Evolutionary conservation across 208 protist genomes (phyloP).

Genomic region (Angomonas ambiguus): DNA sequence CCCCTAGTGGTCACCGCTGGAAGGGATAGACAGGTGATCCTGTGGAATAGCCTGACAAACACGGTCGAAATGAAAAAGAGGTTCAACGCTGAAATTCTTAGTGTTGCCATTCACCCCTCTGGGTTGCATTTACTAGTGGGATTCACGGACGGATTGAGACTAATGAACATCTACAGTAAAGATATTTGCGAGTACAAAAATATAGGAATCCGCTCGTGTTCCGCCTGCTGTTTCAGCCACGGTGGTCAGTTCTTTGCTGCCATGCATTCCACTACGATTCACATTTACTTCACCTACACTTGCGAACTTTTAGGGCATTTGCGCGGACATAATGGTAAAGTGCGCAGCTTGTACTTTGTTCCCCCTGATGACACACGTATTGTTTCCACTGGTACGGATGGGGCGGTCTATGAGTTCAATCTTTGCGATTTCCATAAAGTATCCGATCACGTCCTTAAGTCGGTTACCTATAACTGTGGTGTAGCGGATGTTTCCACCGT

Average conservation of each 20-base stretch:
- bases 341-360: constrained; percentile 83
- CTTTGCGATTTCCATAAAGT: constrained; percentile 91
- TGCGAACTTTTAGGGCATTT: constrained; percentile 93
- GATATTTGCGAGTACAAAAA: constrained; percentile 93
- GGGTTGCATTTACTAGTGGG: constrained; percentile 94
- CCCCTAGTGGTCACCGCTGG: constrained; percentile 93
- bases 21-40: constrained; percentile 84
- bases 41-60: constrained; percentile 96
- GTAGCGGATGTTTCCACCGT: constrained; percentile 78
- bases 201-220: constrained; percentile 91
- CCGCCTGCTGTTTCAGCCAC: constrained; percentile 92
- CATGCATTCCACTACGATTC: constrained; percentile 93
- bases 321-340: constrained; percentile 94
- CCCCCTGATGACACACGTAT: constrained; percentile 91
- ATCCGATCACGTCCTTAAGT: constrained; percentile 91
- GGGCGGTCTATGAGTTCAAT: constrained; percentile 94
- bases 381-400: constrained; percentile 91
- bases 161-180: constrained; percentile 96
- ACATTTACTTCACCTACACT: constrained; percentile 95
- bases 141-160: constrained; percentile 92
- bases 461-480: constrained; percentile 89
- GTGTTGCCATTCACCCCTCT: constrained; percentile 94
- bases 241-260: constrained; percentile 96
- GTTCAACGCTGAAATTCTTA: constrained; percentile 91
- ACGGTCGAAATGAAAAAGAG: constrained; percentile 88